Evolutionary conservation across 148 eudicot species (phyloP).

Genomic region (Spergularia marina): DNA sequence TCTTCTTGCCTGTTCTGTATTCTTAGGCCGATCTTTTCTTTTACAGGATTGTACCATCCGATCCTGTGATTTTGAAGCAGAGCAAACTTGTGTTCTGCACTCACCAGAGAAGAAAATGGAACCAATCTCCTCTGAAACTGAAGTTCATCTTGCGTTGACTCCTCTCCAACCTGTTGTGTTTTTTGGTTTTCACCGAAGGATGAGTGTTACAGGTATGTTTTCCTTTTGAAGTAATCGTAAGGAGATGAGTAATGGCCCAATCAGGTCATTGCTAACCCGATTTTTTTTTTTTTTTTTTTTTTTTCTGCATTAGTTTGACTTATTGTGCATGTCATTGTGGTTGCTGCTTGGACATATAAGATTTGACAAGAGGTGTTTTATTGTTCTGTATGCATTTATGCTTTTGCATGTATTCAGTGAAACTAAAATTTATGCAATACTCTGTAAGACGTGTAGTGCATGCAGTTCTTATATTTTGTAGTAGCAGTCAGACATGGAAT

Average conservation of each 20-base stretch:
- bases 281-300: neutral
- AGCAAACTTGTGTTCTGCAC: conserved; percentile 94
- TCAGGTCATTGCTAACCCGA: neutral
- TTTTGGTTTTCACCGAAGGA: conserved; percentile 90
- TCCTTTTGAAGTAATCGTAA: neutral
- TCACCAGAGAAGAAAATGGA: conserved; percentile 96
- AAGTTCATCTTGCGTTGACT: conserved; percentile 96
- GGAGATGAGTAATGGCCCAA: neutral
- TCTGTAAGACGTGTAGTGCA: neutral
- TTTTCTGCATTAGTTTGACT: neutral
- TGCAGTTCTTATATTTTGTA: too few relatives aligned
- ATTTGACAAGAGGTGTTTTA: neutral
- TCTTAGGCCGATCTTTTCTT: conserved; percentile 11
- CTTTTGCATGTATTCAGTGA: neutral
- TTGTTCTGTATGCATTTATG: neutral
- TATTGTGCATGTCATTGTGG: neutral
- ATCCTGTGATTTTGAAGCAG: conserved; percentile 95
- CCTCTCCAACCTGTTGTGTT: conserved; percentile 96
- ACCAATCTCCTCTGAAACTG: conserved; percentile 73
- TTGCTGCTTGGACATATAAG: neutral
- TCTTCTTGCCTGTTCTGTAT: conserved; percentile 9
- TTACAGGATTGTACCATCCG: conserved; percentile 91
- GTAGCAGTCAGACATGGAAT: too few relatives aligned
- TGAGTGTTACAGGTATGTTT: conserved; percentile 95
- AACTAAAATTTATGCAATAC: neutral